Conservation (phyloP, 805 yeast species). For the Sugiyamaella valdiviana region DNA sequence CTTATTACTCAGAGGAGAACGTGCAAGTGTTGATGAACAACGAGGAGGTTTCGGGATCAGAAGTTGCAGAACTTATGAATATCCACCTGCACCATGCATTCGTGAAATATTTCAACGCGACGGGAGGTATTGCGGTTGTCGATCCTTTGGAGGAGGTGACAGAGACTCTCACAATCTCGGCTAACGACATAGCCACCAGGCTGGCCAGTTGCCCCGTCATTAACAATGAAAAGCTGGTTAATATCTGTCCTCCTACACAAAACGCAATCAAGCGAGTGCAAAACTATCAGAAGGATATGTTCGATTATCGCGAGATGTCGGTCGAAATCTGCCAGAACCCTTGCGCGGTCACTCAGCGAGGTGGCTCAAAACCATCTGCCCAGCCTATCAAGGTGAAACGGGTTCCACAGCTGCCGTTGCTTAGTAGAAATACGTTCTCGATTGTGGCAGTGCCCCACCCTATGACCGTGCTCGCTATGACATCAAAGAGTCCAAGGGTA, state of each 20-base stretch:
- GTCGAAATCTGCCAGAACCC: not conserved
- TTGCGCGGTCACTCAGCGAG: not conserved
- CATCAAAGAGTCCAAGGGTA: conserved; percentile 8
- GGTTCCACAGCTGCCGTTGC: conserved; percentile 4
- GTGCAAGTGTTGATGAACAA: conserved; percentile 7
- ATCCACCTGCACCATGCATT: conserved; percentile 26
- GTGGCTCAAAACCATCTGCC: not conserved
- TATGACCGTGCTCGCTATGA: conserved; percentile 10
- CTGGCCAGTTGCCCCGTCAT: conserved; percentile 22
- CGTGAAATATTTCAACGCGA: conserved; percentile 16
- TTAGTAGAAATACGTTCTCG: conserved; percentile 10
- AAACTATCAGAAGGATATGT: not conserved
- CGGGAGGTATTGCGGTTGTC: conserved; percentile 19
- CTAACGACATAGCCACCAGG: conserved; percentile 18
- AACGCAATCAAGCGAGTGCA: not conserved
- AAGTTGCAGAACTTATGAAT: conserved; percentile 24
- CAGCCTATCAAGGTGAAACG: conserved; percentile 1
- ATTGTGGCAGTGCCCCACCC: conserved; percentile 20
- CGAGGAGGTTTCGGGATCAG: conserved; percentile 7
- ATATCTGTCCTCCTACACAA: conserved; percentile 24
- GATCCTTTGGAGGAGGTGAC: conserved; percentile 18
- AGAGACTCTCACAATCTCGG: conserved; percentile 15
- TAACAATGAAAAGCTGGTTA: conserved; percentile 3
- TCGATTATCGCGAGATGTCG: not conserved
- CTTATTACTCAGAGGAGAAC: conserved; percentile 20